These are phyloP conservation scores for Carpinus fangiana DNA, from an alignment of 306 rosid genomes.

Conservation along the genomic window DNA sequence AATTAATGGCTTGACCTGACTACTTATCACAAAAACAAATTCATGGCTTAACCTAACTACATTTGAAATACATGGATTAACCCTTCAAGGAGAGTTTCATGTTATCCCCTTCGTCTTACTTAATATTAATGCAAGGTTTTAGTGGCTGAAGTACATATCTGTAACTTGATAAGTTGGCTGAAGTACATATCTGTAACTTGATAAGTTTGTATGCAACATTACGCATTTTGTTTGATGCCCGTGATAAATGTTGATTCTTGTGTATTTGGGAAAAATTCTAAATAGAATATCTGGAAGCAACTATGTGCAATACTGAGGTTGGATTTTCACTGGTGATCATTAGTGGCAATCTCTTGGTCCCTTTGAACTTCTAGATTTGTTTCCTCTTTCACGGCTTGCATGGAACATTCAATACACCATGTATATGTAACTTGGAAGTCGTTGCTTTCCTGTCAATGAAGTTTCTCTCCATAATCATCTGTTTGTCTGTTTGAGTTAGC, in stretches of 20 bases:
- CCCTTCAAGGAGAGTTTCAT: too few species aligned
- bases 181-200: not conserved
- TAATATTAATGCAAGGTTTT: not conserved
- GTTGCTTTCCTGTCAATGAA: not conserved
- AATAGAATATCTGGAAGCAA: too few species aligned
- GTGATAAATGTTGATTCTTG: too few species aligned
- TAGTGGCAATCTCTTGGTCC: not conserved
- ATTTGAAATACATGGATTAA: too few species aligned
- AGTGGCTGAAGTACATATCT: not conserved
- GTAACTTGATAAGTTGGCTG: not conserved
- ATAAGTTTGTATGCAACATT: not conserved
- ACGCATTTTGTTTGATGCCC: not conserved
- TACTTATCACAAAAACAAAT: too few species aligned
- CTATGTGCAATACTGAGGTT: not conserved
- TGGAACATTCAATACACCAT: too few species aligned
- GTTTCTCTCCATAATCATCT: too few species aligned
- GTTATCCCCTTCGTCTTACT: not conserved
- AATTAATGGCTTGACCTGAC: too few species aligned
- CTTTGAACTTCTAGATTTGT: not conserved
- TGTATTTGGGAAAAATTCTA: too few species aligned
- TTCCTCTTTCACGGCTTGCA: not conserved
- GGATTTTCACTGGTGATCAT: not conserved
- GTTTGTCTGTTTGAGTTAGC: not conserved
- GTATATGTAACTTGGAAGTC: not conserved
- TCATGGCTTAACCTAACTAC: too few species aligned